phyloP scores from a whole-genome alignment of 352 stramenopile genomes.

The Phytophthora colocasiae region DNA sequence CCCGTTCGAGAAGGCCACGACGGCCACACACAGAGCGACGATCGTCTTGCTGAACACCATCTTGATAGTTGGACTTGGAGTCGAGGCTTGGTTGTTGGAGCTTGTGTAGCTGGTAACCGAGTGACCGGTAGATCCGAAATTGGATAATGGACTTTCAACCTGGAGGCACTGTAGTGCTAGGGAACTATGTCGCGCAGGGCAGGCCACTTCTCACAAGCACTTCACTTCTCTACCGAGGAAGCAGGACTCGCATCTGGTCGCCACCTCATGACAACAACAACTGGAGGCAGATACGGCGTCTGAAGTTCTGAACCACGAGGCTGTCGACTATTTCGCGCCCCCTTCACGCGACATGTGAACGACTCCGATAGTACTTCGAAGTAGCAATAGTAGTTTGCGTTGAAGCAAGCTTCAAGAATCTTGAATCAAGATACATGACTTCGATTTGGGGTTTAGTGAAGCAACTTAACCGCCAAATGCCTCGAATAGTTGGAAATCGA shows the following conservation, averaged over 20 bases:
- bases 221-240: conserved; percentile 1
- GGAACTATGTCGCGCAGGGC: not conserved
- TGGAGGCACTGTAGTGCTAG: not conserved
- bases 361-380: no score
- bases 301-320: not conserved
- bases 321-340: not conserved
- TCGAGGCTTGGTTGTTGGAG: no score
- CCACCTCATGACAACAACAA: not conserved
- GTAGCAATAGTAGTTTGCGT: no score
- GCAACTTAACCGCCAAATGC: not conserved
- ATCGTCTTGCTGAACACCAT: not conserved
- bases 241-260: not conserved
- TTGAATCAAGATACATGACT: not conserved
- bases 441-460: not conserved
- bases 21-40: not conserved
- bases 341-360: no score
- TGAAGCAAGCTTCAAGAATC: no score
- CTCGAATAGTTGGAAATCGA: not conserved
- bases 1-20: no score
- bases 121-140: conserved; percentile 3
- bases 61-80: not conserved
- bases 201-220: not conserved
- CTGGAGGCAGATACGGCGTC: not conserved
- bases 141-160: conserved; percentile 2
- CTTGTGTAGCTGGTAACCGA: not conserved